Evolutionary conservation across 345 rosid genomes (phyloP), one percentile per base, ranked within the genome.

Genomic region (Hibiscus tridactylites): DNA sequence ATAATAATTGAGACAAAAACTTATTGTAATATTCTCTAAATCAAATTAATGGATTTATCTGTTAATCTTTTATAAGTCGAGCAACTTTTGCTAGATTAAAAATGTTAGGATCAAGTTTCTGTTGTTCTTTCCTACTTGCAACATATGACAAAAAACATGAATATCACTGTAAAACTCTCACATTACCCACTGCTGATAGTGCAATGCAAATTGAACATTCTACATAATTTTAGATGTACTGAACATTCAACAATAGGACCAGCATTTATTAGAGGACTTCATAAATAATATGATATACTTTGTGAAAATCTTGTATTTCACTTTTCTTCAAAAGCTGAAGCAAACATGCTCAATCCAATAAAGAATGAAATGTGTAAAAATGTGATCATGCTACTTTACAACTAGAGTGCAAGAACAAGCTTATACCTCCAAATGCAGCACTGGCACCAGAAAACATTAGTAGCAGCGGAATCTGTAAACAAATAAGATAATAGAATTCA

Each of bases 341-440:
- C 19, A 65, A 8, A 65, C 6, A 24, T 35, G 3, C 24, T 46
- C 4, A 21, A 13, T 5, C 2, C 5, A 44, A 24, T 21, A 24
- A 24, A 28, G 11, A 46, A 21, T 42, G 4, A 65, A 42, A 3
- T 2, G 26, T 64, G 19, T 39, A 33, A 33, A 33, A 33, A 33
- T 33, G 37, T 4, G 37, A 33, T 33, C 37, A 33, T 33, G 37
- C 37, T 26, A 49, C 39, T 66, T 66, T 9, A 49, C 26, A 4
- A 28, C 31, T 33, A 56, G 72, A 54, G 61, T 11, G 31, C 53
- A 53, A 69, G 49, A 6, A 47, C 64, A 57, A 37, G 12, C 44
- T 66, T 76, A 33, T 84, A 92, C 99, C 99, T 90, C 99, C 97
- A 81, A 95, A 87, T 58, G 84, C 87, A 80, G 97, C 96, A 76